A percentile compares a stretch with the other conserved stretches of the same genome.
These are phyloP conservation scores for Solanum etuberosum DNA, from an alignment of 257 asterid genomes.

Conservation along the genomic window DNA sequence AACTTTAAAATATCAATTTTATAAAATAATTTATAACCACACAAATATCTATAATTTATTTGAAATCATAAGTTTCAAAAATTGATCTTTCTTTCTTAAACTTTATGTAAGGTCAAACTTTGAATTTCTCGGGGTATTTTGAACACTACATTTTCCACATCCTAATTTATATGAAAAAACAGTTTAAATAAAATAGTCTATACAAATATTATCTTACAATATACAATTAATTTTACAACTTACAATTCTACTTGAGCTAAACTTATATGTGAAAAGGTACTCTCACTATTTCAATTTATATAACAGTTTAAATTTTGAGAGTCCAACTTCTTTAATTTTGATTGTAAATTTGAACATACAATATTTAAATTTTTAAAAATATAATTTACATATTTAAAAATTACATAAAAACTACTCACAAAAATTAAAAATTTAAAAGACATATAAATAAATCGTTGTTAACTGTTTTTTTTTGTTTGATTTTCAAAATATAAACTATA, in stretches of 20 bases:
- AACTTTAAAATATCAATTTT: too few relatives aligned
- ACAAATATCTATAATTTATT: too few relatives aligned
- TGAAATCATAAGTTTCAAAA: too few relatives aligned
- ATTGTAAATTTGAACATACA: rapidly evolving
- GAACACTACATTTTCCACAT: background rate
- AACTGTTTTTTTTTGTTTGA: background rate
- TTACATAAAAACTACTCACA: too few relatives aligned
- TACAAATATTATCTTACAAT: background rate
- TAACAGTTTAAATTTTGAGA: too few relatives aligned
- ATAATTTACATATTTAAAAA: background rate
- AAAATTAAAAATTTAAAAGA: background rate
- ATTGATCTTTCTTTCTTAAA: too few relatives aligned
- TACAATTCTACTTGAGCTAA: background rate
- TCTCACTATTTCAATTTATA: too few relatives aligned
- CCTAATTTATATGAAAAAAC: background rate
- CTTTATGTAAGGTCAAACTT: too few relatives aligned
- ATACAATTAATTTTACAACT: background rate
- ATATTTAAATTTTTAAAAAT: rapidly evolving
- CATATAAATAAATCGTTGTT: background rate
- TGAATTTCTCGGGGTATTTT: background rate
- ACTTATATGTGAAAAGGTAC: background rate
- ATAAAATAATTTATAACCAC: too few relatives aligned
- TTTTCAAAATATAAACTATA: background rate
- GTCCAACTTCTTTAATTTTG: rapidly evolving
- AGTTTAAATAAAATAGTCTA: background rate